phyloP scores from a whole-genome alignment of 2,329 filamentous ascomycete species.

The Microcera coccophila region DNA sequence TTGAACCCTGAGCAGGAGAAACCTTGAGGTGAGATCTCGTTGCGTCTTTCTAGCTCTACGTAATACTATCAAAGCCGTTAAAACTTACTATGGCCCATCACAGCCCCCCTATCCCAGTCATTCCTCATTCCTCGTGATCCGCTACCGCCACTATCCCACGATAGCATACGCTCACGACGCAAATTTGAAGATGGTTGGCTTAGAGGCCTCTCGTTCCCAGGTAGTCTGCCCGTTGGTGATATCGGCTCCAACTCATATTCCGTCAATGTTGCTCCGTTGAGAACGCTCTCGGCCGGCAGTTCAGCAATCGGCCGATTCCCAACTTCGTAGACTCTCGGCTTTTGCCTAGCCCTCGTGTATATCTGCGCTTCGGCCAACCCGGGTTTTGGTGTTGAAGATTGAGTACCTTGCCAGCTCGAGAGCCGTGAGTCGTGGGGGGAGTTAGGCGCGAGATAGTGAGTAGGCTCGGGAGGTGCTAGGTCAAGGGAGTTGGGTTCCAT shows the following conservation, averaged over 20 bases:
- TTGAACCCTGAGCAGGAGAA: conserved; percentile 9
- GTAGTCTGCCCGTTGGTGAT: too few species aligned
- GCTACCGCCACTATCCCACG: too few species aligned
- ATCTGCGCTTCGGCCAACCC: conserved; percentile 23
- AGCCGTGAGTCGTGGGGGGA: conserved; percentile 17
- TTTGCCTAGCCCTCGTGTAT: conserved; percentile 20
- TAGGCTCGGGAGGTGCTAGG: neutral
- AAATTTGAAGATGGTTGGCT: too few species aligned
- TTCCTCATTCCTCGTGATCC: too few species aligned
- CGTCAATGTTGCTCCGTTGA: neutral
- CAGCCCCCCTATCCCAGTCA: too few species aligned
- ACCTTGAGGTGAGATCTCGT: neutral
- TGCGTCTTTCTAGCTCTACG: too few species aligned
- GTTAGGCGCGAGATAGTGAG: conserved; percentile 14
- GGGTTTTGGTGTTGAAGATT: conserved; percentile 22
- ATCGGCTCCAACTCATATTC: too few species aligned
- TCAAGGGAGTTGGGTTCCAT: neutral
- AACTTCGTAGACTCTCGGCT: conserved; percentile 22
- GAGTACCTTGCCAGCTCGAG: conserved; percentile 14
- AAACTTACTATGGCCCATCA: too few species aligned
- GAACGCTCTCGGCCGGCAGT: conserved; percentile 3
- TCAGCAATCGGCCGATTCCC: conserved; percentile 10
- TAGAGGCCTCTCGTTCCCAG: too few species aligned
- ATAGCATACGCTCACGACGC: too few species aligned
- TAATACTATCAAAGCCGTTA: too few species aligned